Percentiles rank a stretch among this genome's conserved stretches.
Conservation (phyloP, 352 stramenopile species). For the Pythium phragmitis region DNA sequence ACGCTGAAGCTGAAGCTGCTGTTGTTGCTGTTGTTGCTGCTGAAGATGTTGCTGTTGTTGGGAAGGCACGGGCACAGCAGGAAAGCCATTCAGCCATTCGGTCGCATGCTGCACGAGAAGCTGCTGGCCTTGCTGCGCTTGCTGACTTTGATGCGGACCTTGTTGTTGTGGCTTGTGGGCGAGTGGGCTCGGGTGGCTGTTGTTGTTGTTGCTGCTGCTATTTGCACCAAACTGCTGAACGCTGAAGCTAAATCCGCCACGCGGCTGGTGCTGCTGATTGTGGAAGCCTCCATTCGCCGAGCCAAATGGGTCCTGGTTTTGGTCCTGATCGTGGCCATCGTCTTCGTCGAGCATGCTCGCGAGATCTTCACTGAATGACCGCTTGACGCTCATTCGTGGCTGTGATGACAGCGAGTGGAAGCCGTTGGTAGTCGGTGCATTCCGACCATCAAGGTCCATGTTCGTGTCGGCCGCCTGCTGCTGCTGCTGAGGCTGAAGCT, state of each 20-base stretch:
- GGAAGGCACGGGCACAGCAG: slow-evolving; percentile 4
- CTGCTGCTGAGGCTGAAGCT: slow-evolving; percentile 18
- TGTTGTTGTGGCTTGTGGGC: slow-evolving; percentile 14
- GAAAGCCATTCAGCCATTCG: slow-evolving; percentile 19
- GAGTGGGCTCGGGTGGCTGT: slow-evolving; percentile 10
- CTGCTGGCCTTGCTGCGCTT: slow-evolving; percentile 35
- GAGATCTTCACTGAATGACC: slow-evolving; percentile 77
- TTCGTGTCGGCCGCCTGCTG: slow-evolving; percentile 6
- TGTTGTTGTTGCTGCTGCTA: slow-evolving; percentile 9
- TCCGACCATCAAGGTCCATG: slow-evolving; percentile 20
- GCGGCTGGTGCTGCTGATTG: slow-evolving; percentile 7
- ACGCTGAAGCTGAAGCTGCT: slow-evolving; percentile 13
- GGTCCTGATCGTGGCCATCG: slow-evolving; percentile 18
- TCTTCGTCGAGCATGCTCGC: slow-evolving; percentile 68
- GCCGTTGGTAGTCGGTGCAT: slow-evolving; percentile 1
- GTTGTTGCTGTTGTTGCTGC: neutral
- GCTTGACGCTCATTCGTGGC: slow-evolving; percentile 42
- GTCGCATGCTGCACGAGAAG: slow-evolving; percentile 34
- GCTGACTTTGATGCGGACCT: slow-evolving; percentile 20
- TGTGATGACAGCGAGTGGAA: slow-evolving; percentile 25
- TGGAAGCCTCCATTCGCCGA: neutral
- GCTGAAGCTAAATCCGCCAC: slow-evolving; percentile 15
- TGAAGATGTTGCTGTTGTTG: slow-evolving; percentile 20
- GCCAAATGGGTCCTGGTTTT: slow-evolving; percentile 9
- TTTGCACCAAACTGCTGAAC: slow-evolving; percentile 5